Evolutionary conservation across 768 basidiomycete genomes (phyloP), one percentile per base, ranked within the genome.

Genomic region (Xanthoconium stramineum): DNA sequence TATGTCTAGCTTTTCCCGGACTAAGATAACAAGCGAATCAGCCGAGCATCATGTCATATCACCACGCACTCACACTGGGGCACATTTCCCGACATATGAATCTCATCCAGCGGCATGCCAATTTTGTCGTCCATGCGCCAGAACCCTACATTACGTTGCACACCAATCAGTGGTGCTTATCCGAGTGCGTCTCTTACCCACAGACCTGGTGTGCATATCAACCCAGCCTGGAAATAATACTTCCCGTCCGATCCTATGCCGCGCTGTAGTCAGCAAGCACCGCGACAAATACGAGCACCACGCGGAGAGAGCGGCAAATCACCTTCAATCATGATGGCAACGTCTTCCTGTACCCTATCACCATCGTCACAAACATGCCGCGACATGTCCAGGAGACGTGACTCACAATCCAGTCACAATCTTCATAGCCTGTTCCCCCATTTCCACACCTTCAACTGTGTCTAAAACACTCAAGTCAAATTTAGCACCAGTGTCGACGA

Each of bases 81-180:
- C 38, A 91, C 89, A 63, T 84, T 74, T 29, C 90, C 89, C 29
- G 78, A 75, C 52, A 75, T 70, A 70, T 91, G 89, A 42, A 91
- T 89, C 52, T 89, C 83, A 52, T 89, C 84, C 37, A 91, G 73
- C 20, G 83, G 76, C 62, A 84, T 74, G 8, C 89, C 91, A 52
- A 88, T 81, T 73, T 91, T 91, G 71, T 91, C 88, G 59, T 79
- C 67, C 72, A 91, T 77, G 17, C 88, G 78, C 90, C 89, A 91
- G 58, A 82, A 85, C 24, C 89, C 89, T 88, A 63, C 40, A 35
- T 57, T 42, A 57, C 53, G 56, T 58, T 5, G 37, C 20, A 49
- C 24, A 24, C 24, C 24, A 24, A 47, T 56, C 44, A 57, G 50
- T 36, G 8, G 48, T 32, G 13, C 37, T 30, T 29, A 39, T 12